Conservation (phyloP, 805 yeast species). For the Wickerhamiella sorbophila region DNA sequence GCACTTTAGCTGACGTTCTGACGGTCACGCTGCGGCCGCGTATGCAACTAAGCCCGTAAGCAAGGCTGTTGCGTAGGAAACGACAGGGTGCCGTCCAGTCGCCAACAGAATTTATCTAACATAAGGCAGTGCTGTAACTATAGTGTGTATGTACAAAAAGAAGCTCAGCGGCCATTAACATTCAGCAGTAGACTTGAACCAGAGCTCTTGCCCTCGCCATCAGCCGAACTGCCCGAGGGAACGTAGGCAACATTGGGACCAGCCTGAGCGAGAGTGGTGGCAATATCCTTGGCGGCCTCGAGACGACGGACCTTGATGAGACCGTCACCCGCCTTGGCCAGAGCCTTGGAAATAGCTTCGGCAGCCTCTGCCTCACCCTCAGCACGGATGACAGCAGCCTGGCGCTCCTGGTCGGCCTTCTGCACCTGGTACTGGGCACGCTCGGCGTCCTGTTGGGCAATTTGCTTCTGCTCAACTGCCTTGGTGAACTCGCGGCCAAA, state of each 20-base stretch:
- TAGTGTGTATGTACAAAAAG: no score
- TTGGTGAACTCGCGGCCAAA: conserved; percentile 94
- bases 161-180: conserved; percentile 19
- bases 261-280: conserved; percentile 67
- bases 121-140: no score
- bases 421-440: conserved; percentile 87
- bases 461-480: conserved; percentile 97
- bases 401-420: conserved; percentile 93
- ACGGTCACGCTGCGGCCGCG: no score
- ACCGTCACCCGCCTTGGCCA: conserved; percentile 92
- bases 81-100: no score
- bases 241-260: conserved; percentile 71
- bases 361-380: conserved; percentile 99
- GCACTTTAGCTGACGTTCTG: no score
- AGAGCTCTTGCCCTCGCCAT: conserved; percentile 19
- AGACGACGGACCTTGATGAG: conserved; percentile 82
- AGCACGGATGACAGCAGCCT: conserved; percentile 88
- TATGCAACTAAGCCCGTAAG: no score
- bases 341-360: conserved; percentile 82
- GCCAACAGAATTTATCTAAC: no score
- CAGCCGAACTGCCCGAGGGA: conserved; percentile 37
- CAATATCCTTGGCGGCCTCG: conserved; percentile 94
- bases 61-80: no score
- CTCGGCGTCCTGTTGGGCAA: conserved; percentile 99
- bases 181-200: conserved; percentile 24